phyloP scores from a whole-genome alignment of 345 rosid genomes.

The Acer campestre region DNA sequence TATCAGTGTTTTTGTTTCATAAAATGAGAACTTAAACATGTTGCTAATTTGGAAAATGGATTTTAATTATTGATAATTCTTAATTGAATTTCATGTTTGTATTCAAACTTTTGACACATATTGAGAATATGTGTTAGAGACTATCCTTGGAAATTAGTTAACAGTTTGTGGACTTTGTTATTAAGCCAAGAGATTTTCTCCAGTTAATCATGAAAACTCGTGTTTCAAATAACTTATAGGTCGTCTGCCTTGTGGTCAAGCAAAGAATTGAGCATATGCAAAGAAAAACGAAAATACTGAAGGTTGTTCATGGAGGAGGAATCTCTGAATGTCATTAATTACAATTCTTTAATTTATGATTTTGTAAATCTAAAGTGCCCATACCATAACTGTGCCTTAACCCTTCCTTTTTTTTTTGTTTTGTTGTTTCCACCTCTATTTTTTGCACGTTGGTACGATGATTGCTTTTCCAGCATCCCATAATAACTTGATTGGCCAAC shows the following conservation, averaged over 20 bases:
- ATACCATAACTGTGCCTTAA: too few relatives aligned
- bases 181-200: too few relatives aligned
- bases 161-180: too few relatives aligned
- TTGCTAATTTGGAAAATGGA: background rate
- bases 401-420: background rate
- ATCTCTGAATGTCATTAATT: background rate
- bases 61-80: background rate
- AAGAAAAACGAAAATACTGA: too few relatives aligned
- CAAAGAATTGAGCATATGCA: too few relatives aligned
- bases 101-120: background rate
- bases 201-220: too few relatives aligned
- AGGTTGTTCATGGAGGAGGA: too few relatives aligned
- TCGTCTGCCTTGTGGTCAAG: too few relatives aligned
- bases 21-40: background rate
- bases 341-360: too few relatives aligned
- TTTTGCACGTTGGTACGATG: background rate
- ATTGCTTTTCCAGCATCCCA: background rate
- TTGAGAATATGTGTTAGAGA: background rate
- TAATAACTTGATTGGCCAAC: background rate
- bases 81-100: background rate
- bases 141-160: background rate
- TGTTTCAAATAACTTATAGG: too few relatives aligned
- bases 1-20: background rate
- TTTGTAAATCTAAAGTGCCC: too few relatives aligned
- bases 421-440: background rate